These are phyloP conservation scores for Termitomyces sp. DNA, from an alignment of 768 basidiomycete genomes.

Conservation along the genomic window DNA sequence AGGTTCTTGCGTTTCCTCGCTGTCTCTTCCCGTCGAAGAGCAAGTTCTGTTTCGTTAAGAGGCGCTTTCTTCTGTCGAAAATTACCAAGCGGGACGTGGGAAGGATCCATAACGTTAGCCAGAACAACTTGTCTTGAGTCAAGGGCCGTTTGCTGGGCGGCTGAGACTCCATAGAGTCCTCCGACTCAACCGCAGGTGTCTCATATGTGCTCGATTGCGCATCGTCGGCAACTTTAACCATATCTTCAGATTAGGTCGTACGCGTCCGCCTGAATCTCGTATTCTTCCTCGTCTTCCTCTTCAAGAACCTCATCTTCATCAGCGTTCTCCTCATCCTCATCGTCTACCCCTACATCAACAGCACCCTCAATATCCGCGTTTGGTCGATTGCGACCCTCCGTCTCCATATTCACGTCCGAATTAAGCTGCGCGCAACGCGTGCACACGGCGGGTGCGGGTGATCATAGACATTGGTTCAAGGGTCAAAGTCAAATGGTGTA, in stretches of 20 bases:
- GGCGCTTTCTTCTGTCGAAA: conserved; percentile 18
- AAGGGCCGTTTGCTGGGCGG: conserved; percentile 31
- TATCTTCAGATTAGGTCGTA: conserved; percentile 13
- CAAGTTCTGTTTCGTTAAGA: conserved; percentile 18
- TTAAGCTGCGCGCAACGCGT: conserved; percentile 3
- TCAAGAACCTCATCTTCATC: conserved; percentile 37
- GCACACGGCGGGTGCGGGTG: conserved; percentile 14
- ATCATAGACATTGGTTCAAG: conserved; percentile 11
- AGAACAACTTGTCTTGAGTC: conserved; percentile 65
- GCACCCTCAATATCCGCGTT: too few species aligned
- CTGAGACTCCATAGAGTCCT: conserved; percentile 26
- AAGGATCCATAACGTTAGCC: conserved; percentile 60
- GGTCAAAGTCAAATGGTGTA: not conserved
- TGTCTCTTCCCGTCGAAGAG: conserved; percentile 64
- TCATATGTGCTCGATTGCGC: conserved; percentile 16
- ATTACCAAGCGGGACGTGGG: conserved; percentile 53
- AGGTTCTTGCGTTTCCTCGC: conserved; percentile 78
- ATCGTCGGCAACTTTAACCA: conserved; percentile 13
- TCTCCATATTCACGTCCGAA: conserved; percentile 14
- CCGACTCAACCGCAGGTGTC: conserved; percentile 26
- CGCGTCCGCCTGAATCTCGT: conserved; percentile 17
- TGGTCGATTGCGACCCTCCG: conserved; percentile 2
- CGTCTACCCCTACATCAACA: not conserved
- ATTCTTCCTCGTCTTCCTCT: conserved; percentile 31
- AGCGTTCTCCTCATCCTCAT: conserved; percentile 24